Percentiles rank a stretch among this genome's conserved stretches.
Evolutionary conservation across 1,284 basidiomycete genomes (phyloP).

Genomic region (Cutaneotrichosporon daszewskae): DNA sequence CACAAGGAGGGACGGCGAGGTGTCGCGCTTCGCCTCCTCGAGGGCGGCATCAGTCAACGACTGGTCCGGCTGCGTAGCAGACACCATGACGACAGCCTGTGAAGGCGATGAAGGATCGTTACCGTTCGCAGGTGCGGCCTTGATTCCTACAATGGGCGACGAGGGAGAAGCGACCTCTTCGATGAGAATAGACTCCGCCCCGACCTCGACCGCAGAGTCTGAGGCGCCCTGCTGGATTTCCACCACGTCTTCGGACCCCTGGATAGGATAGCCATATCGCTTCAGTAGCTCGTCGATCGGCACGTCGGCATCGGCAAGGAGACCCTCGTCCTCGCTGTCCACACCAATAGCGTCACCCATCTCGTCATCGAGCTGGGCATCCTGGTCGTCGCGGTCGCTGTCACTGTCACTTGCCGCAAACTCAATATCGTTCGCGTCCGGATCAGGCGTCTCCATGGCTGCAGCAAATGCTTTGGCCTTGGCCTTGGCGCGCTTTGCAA

Average conservation of each 20-base stretch:
- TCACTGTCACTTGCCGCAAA: constrained; percentile 28
- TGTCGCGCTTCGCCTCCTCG: constrained; percentile 3
- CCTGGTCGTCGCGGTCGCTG: constrained; percentile 34
- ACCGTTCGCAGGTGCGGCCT: no score
- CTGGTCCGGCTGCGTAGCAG: no score
- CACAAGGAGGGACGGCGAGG: constrained; percentile 22
- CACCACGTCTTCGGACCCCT: no score
- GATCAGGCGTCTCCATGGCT: constrained; percentile 30
- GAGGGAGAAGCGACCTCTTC: no score
- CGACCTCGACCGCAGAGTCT: neutral
- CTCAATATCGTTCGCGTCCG: constrained; percentile 45
- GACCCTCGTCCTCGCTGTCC: constrained; percentile 52
- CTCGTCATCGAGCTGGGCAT: constrained; percentile 44
- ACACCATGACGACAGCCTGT: no score
- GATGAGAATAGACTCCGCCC: neutral
- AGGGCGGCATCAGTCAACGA: constrained; percentile 35
- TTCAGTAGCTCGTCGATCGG: constrained; percentile 54
- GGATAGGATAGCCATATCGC: constrained; percentile 50
- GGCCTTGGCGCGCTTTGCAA: constrained; percentile 11
- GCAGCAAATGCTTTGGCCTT: neutral
- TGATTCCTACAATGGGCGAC: no score
- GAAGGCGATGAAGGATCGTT: no score
- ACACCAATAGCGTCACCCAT: constrained; percentile 48
- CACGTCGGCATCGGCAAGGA: constrained; percentile 52
- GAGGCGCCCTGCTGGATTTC: no score